Evolutionary conservation across 169 alveolate species (phyloP), one percentile per base, ranked within the genome.

Genomic region (Theileria parva): DNA sequence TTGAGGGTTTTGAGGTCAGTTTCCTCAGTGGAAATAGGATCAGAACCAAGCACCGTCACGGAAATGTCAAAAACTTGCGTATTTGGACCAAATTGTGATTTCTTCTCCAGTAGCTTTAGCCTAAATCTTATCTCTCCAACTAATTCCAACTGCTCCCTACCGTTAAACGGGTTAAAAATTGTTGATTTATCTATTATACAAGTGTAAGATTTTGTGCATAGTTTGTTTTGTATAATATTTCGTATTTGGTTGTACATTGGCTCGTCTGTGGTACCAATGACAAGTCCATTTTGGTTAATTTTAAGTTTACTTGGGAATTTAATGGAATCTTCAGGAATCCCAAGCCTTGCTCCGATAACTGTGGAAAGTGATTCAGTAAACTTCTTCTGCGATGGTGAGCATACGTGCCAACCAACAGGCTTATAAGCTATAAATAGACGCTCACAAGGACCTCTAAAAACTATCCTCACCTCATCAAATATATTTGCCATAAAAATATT

Each of bases 341-440:
- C 77, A 17, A 80, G 83, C 60, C 67, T 73, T 39, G 88, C 79
- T 11, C 79, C 88, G 2, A 80, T 66, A 55, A 80, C 84, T n/a
- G 88, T 68, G 25, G 84, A 78, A 15, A 80, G 9, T 28, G 77
- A 71, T 19, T 65, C 79, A 3, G 30, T 77, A 13, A 63, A 39
- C 25, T n/a, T 32, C 61, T 27, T n/a, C 70, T 28, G 19, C 27
- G 68, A 66, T 1, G 88, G 88, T 6, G 83, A 55, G 9, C 69
- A 57, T 7, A 85, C 75, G 44, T 53, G 70, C 91, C 91, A 85
- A 15, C 87, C 87, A 3, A 44, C n/a, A 15, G 91, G 91, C 28
- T 85, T 85, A 59, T 77, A 78, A 23, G 85, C 85, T n/a, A 85
- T 57, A 27, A 85, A 85, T 48, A 77, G 75, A 66, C 91, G 44